Percentiles rank a stretch among this genome's conserved stretches.
phyloP scores from a whole-genome alignment of 2,329 filamentous ascomycete genomes.

The Calonectria crousiana region DNA sequence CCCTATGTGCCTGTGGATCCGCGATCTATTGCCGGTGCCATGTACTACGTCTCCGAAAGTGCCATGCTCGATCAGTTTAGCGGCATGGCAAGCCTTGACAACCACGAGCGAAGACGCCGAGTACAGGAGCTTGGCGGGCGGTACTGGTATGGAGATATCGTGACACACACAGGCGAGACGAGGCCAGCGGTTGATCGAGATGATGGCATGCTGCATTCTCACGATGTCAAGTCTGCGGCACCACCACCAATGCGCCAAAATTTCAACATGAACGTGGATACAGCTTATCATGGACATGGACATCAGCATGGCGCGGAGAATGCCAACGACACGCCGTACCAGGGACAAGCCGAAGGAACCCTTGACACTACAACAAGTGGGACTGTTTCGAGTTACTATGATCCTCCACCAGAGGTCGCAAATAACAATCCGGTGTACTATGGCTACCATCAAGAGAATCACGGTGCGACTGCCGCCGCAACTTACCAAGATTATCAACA shows the following conservation, averaged over 20 bases:
- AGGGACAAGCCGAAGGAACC: not conserved
- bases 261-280: not conserved
- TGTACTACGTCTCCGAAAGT: slow-evolving; percentile 56
- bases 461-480: not conserved
- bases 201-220: slow-evolving; percentile 31
- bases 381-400: not conserved
- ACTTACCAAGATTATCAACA: not conserved
- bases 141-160: slow-evolving; percentile 41
- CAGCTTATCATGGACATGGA: slow-evolving; percentile 4
- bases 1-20: slow-evolving; percentile 61
- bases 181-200: slow-evolving; percentile 43
- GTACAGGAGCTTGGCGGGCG: slow-evolving; percentile 39
- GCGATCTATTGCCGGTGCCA: slow-evolving; percentile 58
- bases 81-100: slow-evolving; percentile 38
- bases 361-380: not conserved
- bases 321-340: not conserved
- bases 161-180: slow-evolving; percentile 33
- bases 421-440: not conserved
- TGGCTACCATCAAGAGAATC: not conserved
- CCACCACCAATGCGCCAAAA: not conserved
- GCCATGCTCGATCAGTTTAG: slow-evolving; percentile 40
- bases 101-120: slow-evolving; percentile 34
- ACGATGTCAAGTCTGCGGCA: not conserved
- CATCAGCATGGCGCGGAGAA: not conserved
- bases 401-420: not conserved